A percentile compares a stretch with the other conserved stretches of the same genome.
These are phyloP conservation scores for Phaeosphaeria sp. DNA, from an alignment of 2,329 filamentous ascomycete genomes.

Conservation along the genomic window DNA sequence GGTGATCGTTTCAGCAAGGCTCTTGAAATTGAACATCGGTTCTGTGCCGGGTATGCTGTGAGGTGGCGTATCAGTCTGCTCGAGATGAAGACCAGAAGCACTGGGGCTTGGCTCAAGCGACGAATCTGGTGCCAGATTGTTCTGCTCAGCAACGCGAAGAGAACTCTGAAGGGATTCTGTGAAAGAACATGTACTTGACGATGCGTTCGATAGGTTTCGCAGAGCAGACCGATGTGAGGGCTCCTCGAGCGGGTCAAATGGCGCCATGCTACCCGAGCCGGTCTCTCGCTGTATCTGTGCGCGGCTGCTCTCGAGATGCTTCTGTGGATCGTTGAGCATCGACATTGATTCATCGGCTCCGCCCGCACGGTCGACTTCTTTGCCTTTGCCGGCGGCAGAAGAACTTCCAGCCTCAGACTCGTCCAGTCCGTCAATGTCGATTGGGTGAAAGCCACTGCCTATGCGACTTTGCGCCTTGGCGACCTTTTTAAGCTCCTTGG, in stretches of 20 bases:
- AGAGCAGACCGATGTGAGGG: constrained; percentile 69
- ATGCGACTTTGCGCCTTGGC: constrained; percentile 71
- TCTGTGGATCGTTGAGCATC: constrained; percentile 53
- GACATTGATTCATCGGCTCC: constrained; percentile 45
- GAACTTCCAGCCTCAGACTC: constrained; percentile 35
- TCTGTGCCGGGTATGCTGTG: constrained; percentile 64
- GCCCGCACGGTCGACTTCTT: constrained; percentile 53
- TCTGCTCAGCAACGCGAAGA: constrained; percentile 31
- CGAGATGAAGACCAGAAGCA: constrained; percentile 59
- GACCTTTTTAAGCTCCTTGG: constrained; percentile 69
- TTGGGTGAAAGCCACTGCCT: constrained; percentile 54
- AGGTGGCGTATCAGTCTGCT: constrained; percentile 35
- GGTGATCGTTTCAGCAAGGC: constrained; percentile 83
- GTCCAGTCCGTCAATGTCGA: constrained; percentile 61
- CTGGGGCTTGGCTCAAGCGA: constrained; percentile 59
- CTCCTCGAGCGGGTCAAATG: constrained; percentile 46
- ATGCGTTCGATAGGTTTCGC: constrained; percentile 85
- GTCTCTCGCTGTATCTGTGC: constrained; percentile 49
- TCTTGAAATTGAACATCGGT: constrained; percentile 90
- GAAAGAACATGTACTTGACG: constrained; percentile 80
- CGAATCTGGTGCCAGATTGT: constrained; percentile 49
- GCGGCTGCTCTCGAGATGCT: constrained; percentile 55
- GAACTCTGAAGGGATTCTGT: constrained; percentile 66
- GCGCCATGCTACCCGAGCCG: constrained; percentile 51
- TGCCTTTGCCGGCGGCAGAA: constrained; percentile 53